These are phyloP conservation scores for Begonia fuchsioides DNA, from an alignment of 306 rosid species.

Conservation along the genomic window DNA sequence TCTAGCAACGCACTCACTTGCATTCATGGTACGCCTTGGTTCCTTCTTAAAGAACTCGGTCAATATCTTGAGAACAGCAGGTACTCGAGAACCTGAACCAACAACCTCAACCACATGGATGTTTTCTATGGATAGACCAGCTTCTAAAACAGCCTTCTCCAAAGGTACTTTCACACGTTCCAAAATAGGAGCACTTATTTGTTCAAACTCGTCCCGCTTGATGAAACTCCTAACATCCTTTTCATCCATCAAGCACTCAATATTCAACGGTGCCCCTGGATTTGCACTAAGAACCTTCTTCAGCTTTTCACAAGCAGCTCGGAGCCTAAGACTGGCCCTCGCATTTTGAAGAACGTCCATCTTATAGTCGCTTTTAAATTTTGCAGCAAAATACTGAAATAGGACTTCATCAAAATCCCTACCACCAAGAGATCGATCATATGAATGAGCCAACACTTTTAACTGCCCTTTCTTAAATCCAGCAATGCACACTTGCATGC, in stretches of 20 bases:
- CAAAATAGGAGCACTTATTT: slow-evolving; percentile 61
- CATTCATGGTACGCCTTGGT: slow-evolving; percentile 95
- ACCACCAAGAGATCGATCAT: slow-evolving; percentile 79
- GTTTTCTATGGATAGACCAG: slow-evolving; percentile 55
- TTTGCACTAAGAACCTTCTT: slow-evolving; percentile 94
- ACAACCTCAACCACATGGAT: slow-evolving; percentile 75
- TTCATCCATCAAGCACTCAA: slow-evolving; percentile 95
- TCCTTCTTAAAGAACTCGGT: slow-evolving; percentile 80
- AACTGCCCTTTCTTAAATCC: slow-evolving; percentile 87
- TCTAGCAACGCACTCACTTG: slow-evolving; percentile 87
- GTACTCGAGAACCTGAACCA: slow-evolving; percentile 96
- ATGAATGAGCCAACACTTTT: slow-evolving; percentile 69
- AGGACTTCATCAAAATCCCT: slow-evolving; percentile 87
- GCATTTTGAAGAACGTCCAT: slow-evolving; percentile 80
- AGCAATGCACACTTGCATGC: slow-evolving; percentile 96
- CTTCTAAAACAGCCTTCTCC: slow-evolving; percentile 82
- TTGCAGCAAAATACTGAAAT: slow-evolving; percentile 61
- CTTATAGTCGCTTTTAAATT: slow-evolving; percentile 71
- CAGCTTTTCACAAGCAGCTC: slow-evolving; percentile 84
- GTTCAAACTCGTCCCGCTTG: slow-evolving; percentile 92
- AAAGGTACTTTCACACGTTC: slow-evolving; percentile 79
- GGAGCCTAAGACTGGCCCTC: slow-evolving; percentile 66
- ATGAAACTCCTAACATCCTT: slow-evolving; percentile 74
- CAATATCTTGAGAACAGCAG: slow-evolving; percentile 66
- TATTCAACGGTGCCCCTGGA: slow-evolving; percentile 77